Evolutionary conservation across 805 yeast species (phyloP).

Genomic region (Schizosaccharomyces pombe): DNA sequence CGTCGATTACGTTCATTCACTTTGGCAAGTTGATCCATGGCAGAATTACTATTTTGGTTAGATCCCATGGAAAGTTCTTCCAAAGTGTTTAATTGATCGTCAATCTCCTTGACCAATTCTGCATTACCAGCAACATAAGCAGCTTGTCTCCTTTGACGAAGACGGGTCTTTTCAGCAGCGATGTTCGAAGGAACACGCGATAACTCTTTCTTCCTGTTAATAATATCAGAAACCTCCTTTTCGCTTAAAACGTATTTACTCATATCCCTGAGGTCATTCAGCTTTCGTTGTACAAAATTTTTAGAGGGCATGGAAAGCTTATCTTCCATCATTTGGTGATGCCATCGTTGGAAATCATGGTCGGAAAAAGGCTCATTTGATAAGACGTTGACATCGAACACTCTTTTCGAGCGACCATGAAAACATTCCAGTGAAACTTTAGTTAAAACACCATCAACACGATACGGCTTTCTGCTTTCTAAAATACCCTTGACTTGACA

Average conservation of each 20-base stretch:
- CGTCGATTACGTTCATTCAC: constrained; percentile 72
- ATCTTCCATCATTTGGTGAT: constrained; percentile 1
- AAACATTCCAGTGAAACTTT: constrained; percentile 44
- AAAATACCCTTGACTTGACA: constrained; percentile 39
- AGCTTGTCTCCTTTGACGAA: neutral
- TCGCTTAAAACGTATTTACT: neutral
- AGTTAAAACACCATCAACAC: constrained; percentile 26
- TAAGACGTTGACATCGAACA: constrained; percentile 45
- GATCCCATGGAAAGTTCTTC: neutral
- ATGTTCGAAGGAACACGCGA: constrained; percentile 2
- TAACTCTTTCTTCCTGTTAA: neutral
- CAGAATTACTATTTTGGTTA: constrained; percentile 7
- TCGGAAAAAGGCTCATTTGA: constrained; percentile 4
- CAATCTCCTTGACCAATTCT: neutral
- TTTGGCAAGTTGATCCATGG: constrained; percentile 28
- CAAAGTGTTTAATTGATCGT: neutral
- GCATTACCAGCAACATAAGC: neutral
- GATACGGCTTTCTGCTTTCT: constrained; percentile 22
- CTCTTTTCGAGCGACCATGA: constrained; percentile 57
- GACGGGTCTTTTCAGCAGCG: neutral
- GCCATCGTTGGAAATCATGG: constrained; percentile 5
- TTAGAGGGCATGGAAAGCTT: neutral
- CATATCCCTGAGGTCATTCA: neutral
- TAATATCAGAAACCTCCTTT: neutral
- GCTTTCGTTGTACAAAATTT: neutral